Evolutionary conservation across 1,284 basidiomycete species (phyloP).

Genomic region (Melampsora medusae): DNA sequence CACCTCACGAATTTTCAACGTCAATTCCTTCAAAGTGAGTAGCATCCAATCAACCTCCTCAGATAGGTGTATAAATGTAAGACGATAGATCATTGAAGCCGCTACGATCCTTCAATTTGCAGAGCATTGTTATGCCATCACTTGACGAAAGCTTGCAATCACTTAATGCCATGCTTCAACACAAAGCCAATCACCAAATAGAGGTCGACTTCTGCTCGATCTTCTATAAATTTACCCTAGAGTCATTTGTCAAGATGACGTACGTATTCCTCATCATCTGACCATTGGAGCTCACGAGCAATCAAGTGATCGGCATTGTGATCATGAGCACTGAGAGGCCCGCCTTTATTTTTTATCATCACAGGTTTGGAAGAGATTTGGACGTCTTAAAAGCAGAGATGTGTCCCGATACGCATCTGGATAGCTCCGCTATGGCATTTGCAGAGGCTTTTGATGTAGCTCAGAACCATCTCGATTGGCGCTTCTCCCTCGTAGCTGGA

Average conservation of each 20-base stretch:
- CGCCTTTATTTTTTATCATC: neutral
- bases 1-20: slow-evolving; percentile 21
- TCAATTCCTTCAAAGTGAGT: slow-evolving; percentile 25
- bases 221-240: slow-evolving; percentile 1
- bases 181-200: neutral
- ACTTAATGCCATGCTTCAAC: neutral
- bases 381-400: slow-evolving; percentile 2
- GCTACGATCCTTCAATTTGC: no score
- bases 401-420: neutral
- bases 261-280: neutral
- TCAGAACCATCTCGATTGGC: slow-evolving; percentile 13
- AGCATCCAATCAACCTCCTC: neutral
- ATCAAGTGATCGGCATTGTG: no score
- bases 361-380: slow-evolving; percentile 30
- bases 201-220: slow-evolving; percentile 7
- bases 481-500: neutral
- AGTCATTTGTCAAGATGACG: slow-evolving; percentile 10
- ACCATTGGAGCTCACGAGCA: no score
- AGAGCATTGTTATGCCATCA: neutral
- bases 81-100: neutral
- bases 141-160: neutral
- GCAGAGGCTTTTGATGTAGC: slow-evolving; percentile 10
- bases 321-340: neutral
- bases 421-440: neutral
- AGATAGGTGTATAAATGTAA: neutral